Base-by-base conservation (phyloP, 768 basidiomycete genomes). In the Ramaria sp. region DNA sequence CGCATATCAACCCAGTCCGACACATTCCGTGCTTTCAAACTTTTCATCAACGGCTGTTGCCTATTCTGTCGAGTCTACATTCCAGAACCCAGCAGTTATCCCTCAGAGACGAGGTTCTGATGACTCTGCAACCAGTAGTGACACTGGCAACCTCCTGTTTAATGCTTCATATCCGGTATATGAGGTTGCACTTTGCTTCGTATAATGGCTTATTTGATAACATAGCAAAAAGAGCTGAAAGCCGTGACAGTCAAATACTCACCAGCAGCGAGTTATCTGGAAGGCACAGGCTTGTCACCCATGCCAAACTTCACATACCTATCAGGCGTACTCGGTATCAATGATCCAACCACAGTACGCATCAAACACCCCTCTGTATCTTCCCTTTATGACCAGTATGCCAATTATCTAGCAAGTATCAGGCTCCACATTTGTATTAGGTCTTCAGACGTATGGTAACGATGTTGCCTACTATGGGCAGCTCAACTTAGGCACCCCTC, bases 401-500 rank as follows among this genome's bases (percentile, higher is more conserved):
- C 11, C 57, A 3, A 51, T 13, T 50, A 4, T 54, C 37, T 34
- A 22, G 43, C 54, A 22, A 53, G 58, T 27, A 58, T 48, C 47
- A 38, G 59, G 49, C 51, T 46, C 34, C 57, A 64, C 3, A 59
- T 65, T 59, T 54, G 54, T 3, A 51, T 54, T 33, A 53, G 65
- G 39, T 63, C 64, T 49, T 57, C 63, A n/a, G 59, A 61, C n/a
- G 46, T 59, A 49, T 38, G 47, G 30, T 52, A 22, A 31, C 43
- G 78, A 81, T 57, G 59, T 76, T 30, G 66, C 77, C 54, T 83
- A 82, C 63, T 80, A 76, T 54, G 78, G 75, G 2, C 59, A 64
- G 9, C 53, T 83, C 48, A 37, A 60, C 5, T 71, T 87, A 52
- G 86, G 86, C 10, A 80, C 80, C 17, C 77, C 78, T 1, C 61